A percentile compares a stretch with the other conserved stretches of the same genome.
phyloP scores from a whole-genome alignment of 2,329 filamentous ascomycete genomes.

The Pyricularia grisea region DNA sequence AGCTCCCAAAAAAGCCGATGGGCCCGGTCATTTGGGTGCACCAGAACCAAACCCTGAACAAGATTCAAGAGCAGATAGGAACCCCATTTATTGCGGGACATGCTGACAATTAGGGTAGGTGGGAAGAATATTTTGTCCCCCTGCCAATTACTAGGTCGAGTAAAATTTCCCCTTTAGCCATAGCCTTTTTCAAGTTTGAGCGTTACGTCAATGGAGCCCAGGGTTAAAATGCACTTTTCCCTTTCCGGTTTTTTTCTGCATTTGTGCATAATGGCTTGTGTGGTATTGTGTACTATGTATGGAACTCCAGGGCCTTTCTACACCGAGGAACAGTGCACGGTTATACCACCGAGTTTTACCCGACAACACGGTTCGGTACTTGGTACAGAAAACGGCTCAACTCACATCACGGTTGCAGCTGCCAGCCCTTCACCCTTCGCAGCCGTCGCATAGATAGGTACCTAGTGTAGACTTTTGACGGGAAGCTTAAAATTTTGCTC shows the following conservation, averaged over 20 bases:
- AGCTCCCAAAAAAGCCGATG: background rate
- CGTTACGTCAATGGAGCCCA: background rate
- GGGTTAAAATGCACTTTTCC: no score
- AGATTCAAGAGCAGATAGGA: background rate
- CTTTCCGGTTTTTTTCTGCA: background rate
- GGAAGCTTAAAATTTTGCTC: background rate
- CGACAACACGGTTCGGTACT: background rate
- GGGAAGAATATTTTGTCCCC: background rate
- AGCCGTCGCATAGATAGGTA: background rate
- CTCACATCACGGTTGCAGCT: background rate
- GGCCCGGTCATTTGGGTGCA: background rate
- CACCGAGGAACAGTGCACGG: background rate
- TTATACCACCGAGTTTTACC: background rate
- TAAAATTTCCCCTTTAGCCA: background rate
- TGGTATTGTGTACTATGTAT: background rate
- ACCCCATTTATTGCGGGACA: background rate
- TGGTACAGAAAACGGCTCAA: background rate
- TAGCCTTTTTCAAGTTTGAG: background rate
- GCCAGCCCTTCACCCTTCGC: background rate
- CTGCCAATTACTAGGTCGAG: background rate
- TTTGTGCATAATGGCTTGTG: background rate
- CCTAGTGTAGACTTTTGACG: background rate
- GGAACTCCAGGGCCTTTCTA: background rate
- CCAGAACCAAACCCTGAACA: background rate
- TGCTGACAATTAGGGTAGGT: background rate